These are phyloP conservation scores for Agrocybe pediades DNA, from an alignment of 768 basidiomycete genomes.

Conservation along the genomic window DNA sequence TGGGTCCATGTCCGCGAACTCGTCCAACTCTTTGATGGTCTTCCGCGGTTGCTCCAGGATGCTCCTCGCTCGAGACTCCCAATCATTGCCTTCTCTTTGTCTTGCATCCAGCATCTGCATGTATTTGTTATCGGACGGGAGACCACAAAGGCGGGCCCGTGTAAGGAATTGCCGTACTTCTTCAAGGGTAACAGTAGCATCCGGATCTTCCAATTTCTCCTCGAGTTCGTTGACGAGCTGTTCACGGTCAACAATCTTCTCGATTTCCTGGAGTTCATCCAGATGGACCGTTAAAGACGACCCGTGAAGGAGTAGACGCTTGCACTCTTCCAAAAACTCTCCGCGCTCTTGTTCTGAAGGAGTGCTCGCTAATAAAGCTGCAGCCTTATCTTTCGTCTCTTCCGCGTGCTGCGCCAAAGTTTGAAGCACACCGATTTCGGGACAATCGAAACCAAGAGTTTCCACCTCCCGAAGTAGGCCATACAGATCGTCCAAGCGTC, in stretches of 20 bases:
- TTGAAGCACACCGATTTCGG: conserved; percentile 65
- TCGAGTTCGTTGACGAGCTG: conserved; percentile 77
- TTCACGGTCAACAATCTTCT: conserved; percentile 80
- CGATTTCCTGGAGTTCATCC: conserved; percentile 75
- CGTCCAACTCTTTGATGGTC: conserved; percentile 75
- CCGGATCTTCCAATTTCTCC: conserved; percentile 68
- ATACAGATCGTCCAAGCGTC: conserved; percentile 70
- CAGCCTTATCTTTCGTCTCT: conserved; percentile 59
- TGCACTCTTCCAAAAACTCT: conserved; percentile 68
- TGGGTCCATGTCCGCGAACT: conserved; percentile 64
- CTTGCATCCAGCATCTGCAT: conserved; percentile 66
- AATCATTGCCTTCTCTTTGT: conserved; percentile 68
- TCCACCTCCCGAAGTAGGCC: conserved; percentile 72
- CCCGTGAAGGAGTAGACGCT: conserved; percentile 66
- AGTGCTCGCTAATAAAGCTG: conserved; percentile 45
- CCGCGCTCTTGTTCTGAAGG: conserved; percentile 48
- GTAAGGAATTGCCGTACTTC: conserved; percentile 75
- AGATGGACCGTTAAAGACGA: conserved; percentile 82
- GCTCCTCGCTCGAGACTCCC: conserved; percentile 72
- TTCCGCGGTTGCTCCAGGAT: conserved; percentile 71
- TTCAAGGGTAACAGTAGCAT: conserved; percentile 60
- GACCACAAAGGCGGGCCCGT: conserved; percentile 68
- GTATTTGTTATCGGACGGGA: conserved; percentile 65
- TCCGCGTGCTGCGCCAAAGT: conserved; percentile 64
- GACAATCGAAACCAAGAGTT: conserved; percentile 79